phyloP scores from a whole-genome alignment of 1,284 basidiomycete species.

The Farysia itapuensis region DNA sequence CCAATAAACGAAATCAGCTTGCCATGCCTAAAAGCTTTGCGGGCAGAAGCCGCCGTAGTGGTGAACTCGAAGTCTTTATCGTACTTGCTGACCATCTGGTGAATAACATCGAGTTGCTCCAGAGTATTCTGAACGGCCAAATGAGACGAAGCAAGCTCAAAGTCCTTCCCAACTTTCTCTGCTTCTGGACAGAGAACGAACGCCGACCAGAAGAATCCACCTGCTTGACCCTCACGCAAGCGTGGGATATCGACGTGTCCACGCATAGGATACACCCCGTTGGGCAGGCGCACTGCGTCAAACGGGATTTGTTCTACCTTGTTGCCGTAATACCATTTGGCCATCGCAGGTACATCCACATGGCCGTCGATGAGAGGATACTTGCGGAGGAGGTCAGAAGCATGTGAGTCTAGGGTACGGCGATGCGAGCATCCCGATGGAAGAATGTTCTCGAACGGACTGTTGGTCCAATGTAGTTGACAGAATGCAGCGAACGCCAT shows the following conservation, averaged over 20 bases:
- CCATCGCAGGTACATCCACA: constrained; percentile 34
- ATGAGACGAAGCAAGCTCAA: constrained; percentile 16
- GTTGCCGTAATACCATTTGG: constrained; percentile 21
- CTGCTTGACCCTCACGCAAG: constrained; percentile 18
- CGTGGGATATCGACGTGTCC: constrained; percentile 39
- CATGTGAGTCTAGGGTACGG: too few relatives aligned
- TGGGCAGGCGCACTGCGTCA: constrained; percentile 11
- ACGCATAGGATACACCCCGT: constrained; percentile 14
- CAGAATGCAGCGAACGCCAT: too few relatives aligned
- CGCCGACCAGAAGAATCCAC: constrained; percentile 42
- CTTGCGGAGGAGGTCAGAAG: constrained; percentile 6
- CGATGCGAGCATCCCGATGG: too few relatives aligned
- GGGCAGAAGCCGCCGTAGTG: constrained; percentile 7
- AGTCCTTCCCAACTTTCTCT: constrained; percentile 12
- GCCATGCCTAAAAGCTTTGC: constrained; percentile 36
- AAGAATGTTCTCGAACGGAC: too few relatives aligned
- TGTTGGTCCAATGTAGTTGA: too few relatives aligned
- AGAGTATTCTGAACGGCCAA: constrained; percentile 25
- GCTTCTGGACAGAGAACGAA: constrained; percentile 32
- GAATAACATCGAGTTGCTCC: constrained; percentile 38
- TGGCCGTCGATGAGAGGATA: constrained; percentile 41
- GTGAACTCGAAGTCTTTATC: constrained; percentile 18
- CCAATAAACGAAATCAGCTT: constrained; percentile 44
- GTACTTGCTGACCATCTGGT: constrained; percentile 24
- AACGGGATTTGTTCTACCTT: constrained; percentile 28